Conservation (phyloP, 1,139 yeast genomes). For the Debaryomyces coudertii region DNA sequence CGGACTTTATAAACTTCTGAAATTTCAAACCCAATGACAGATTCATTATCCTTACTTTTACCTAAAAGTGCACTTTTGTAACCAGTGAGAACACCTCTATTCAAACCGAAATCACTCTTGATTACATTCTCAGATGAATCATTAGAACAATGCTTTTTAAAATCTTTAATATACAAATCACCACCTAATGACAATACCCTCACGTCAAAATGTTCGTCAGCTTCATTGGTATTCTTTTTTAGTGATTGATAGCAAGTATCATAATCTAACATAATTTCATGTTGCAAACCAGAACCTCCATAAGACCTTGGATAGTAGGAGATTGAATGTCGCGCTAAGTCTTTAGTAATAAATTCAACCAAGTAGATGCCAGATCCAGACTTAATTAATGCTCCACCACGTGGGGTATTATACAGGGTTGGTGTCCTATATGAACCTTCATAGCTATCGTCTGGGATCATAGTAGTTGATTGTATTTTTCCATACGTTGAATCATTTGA, state of each 20-base stretch:
- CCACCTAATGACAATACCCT: slow-evolving; percentile 52
- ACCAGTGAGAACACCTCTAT: slow-evolving; percentile 42
- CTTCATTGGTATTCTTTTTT: slow-evolving; percentile 27
- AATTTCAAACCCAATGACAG: slow-evolving; percentile 35
- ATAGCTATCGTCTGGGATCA: slow-evolving; percentile 22
- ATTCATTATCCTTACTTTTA: slow-evolving; percentile 22
- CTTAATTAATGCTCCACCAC: slow-evolving; percentile 50
- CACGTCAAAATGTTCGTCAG: slow-evolving; percentile 45
- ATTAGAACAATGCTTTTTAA: slow-evolving; percentile 26
- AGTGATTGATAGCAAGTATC: slow-evolving; percentile 46
- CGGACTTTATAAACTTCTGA: slow-evolving; percentile 49
- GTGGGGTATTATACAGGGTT: slow-evolving; percentile 29
- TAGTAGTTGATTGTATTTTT: slow-evolving; percentile 32
- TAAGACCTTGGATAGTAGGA: slow-evolving; percentile 60
- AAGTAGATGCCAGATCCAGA: slow-evolving; percentile 71
- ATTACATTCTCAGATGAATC: slow-evolving; percentile 22
- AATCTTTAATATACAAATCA: slow-evolving; percentile 36
- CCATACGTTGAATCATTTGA: slow-evolving; percentile 23
- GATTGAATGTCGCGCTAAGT: slow-evolving; percentile 62
- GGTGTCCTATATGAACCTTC: slow-evolving; percentile 27
- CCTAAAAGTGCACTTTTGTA: slow-evolving; percentile 53
- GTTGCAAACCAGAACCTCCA: slow-evolving; percentile 64
- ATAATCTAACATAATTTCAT: slow-evolving; percentile 52
- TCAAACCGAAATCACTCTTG: slow-evolving; percentile 47
- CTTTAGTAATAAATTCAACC: slow-evolving; percentile 66